Evolutionary conservation across 2,329 filamentous ascomycete species (phyloP).

Genomic region (Rhytidhysteron rufulum): DNA sequence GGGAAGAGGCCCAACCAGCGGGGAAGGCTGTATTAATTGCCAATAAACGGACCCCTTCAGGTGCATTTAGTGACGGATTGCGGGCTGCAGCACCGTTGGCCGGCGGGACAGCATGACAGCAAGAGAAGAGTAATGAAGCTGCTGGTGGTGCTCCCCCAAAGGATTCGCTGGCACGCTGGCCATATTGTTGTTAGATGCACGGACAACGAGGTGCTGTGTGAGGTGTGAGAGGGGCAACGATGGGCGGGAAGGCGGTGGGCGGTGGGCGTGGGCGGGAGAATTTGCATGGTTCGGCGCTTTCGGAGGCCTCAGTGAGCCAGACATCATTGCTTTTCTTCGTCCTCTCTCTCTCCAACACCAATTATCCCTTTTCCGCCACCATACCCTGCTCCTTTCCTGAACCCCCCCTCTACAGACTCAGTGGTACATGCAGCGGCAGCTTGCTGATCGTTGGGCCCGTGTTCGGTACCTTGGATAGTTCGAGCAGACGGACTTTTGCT

Average conservation of each 20-base stretch:
- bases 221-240: no score
- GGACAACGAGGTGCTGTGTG: no score
- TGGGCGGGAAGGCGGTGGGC: neutral
- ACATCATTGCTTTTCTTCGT: conserved; percentile 10
- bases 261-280: neutral
- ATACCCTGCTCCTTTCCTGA: neutral
- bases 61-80: no score
- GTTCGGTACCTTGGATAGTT: conserved; percentile 44
- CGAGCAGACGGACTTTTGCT: conserved; percentile 6
- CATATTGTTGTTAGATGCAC: no score
- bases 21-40: no score
- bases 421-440: conserved; percentile 52
- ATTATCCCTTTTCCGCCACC: neutral
- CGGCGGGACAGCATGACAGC: no score
- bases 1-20: neutral
- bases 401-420: conserved; percentile 1
- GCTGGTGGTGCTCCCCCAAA: no score
- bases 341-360: conserved; percentile 11
- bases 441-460: conserved; percentile 49
- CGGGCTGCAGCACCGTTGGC: no score
- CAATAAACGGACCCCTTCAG: no score
- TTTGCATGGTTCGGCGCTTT: neutral
- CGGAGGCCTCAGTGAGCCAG: conserved; percentile 7
- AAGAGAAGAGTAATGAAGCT: no score
- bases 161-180: no score